Conservation (phyloP, 2,329 filamentous ascomycete species). For the Alternaria sp. region DNA sequence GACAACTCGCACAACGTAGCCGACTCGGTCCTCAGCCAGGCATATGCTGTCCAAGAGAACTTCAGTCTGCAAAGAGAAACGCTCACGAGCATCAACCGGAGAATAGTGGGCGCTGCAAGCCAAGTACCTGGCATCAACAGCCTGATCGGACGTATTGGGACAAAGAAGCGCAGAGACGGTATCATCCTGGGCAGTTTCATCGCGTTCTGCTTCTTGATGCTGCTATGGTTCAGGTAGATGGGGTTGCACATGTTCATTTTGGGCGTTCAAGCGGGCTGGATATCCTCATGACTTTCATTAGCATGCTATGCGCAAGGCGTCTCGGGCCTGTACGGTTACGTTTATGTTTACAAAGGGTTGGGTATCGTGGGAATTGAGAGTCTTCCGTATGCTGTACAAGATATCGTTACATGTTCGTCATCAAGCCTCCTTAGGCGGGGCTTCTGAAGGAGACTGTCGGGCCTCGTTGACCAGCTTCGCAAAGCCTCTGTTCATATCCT, state of each 20-base stretch:
- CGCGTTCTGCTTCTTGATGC: conserved; percentile 85
- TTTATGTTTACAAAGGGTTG: conserved; percentile 21
- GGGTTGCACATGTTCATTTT: conserved; percentile 5
- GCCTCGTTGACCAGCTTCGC: conserved; percentile 60
- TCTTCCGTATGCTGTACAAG: conserved; percentile 4
- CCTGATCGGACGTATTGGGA: conserved; percentile 88
- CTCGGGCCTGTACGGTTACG: conserved; percentile 36
- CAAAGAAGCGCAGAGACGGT: conserved; percentile 92
- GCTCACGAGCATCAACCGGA: conserved; percentile 83
- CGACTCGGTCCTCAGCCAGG: conserved; percentile 90
- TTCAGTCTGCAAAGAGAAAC: conserved; percentile 89
- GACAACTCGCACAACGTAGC: conserved; percentile 90
- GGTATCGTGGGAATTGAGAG: conserved; percentile 9
- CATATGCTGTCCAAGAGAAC: conserved; percentile 93
- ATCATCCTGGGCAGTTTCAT: conserved; percentile 93
- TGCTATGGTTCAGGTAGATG: conserved; percentile 65
- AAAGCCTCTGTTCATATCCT: conserved; percentile 69
- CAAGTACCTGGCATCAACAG: conserved; percentile 93
- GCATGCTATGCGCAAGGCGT: conserved; percentile 20
- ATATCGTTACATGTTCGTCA: conserved; percentile 2
- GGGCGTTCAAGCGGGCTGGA: conserved; percentile 33
- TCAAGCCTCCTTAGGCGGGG: not conserved
- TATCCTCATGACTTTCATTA: conserved; percentile 35
- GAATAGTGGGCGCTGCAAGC: conserved; percentile 87
- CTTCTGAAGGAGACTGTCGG: not conserved